A percentile compares a stretch with the other conserved stretches of the same genome.
Evolutionary conservation across 495 filamentous ascomycete genomes (phyloP).

Genomic region (Tricharina praecox): DNA sequence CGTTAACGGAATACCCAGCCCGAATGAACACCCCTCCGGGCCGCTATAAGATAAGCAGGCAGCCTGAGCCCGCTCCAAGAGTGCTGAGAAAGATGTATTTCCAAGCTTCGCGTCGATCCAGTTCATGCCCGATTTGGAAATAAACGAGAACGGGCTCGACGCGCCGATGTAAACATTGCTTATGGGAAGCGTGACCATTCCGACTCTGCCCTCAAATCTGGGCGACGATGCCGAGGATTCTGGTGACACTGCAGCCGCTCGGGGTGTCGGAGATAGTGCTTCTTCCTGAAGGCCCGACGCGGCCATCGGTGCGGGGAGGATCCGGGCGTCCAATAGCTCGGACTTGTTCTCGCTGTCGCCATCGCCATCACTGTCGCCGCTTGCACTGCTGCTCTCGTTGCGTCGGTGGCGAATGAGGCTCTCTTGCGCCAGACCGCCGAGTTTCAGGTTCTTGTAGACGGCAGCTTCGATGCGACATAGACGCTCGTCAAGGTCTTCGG

Average conservation of each 20-base stretch:
- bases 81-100: neutral
- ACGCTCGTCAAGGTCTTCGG: slow-evolving; percentile 3
- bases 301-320: neutral
- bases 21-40: neutral
- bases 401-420: neutral
- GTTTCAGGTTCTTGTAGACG: neutral
- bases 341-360: neutral
- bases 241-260: neutral
- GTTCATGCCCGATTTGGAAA: neutral
- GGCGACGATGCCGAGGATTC: neutral
- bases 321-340: neutral
- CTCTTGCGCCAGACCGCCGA: neutral
- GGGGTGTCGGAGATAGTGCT: no score
- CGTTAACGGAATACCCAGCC: neutral
- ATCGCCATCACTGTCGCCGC: neutral
- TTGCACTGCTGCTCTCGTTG: neutral
- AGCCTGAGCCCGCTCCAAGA: neutral
- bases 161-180: slow-evolving; percentile 1
- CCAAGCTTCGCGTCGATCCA: slow-evolving; percentile 3
- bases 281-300: no score
- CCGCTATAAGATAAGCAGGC: neutral
- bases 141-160: neutral
- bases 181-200: neutral
- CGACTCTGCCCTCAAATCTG: neutral
- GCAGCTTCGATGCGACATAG: slow-evolving; percentile 3